These are phyloP conservation scores for Dictyostelium capitatum DNA, from an alignment of 78 protist species.

Conservation along the genomic window DNA sequence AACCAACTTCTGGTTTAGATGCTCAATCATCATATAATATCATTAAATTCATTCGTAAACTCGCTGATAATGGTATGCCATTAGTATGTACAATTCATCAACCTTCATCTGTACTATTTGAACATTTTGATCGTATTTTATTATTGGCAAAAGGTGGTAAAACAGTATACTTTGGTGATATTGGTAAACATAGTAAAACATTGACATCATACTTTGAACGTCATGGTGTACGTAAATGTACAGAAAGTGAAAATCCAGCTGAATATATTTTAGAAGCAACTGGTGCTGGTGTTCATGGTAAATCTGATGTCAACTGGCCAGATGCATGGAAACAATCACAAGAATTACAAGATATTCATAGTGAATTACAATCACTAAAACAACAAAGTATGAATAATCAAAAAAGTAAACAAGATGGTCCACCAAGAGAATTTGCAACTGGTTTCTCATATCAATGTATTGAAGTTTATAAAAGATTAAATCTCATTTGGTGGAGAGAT, in stretches of 20 bases:
- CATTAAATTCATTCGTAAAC: constrained; percentile 52
- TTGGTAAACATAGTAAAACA: constrained; percentile 33
- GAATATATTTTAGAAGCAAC: constrained; percentile 69
- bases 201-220: constrained; percentile 15
- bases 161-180: constrained; percentile 76
- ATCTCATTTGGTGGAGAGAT: constrained; percentile 64
- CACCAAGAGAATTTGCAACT: constrained; percentile 48
- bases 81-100: constrained; percentile 89
- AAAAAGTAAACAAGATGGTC: not conserved
- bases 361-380: not conserved
- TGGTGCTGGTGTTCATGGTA: constrained; percentile 69
- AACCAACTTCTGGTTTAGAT: constrained; percentile 78
- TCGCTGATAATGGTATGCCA: constrained; percentile 73
- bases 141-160: constrained; percentile 87
- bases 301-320: constrained; percentile 11
- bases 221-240: not conserved
- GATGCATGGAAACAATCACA: constrained; percentile 53
- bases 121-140: constrained; percentile 84
- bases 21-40: constrained; percentile 75
- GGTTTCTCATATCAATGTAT: not conserved
- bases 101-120: constrained; percentile 82
- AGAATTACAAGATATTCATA: not conserved
- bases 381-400: not conserved
- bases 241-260: constrained; percentile 73
- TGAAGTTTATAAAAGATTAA: constrained; percentile 51